Percentiles rank a stretch among this genome's conserved stretches.
Conservation (phyloP, 2,329 filamentous ascomycete genomes). For the Elsinoe ampelina region DNA sequence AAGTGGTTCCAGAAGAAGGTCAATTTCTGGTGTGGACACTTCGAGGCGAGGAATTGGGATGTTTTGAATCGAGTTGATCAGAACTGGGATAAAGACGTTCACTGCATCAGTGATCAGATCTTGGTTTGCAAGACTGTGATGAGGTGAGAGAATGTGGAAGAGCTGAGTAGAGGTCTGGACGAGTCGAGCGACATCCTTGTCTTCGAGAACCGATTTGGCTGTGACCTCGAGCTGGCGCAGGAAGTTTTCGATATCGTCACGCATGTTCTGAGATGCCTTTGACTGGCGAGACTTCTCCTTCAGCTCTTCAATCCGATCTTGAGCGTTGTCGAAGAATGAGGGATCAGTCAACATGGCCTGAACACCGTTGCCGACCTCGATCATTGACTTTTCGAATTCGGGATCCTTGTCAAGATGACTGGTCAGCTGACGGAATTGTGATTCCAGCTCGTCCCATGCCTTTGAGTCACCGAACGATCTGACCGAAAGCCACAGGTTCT, state of each 20-base stretch:
- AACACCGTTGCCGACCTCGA: conserved; percentile 61
- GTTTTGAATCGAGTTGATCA: conserved; percentile 72
- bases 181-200: conserved; percentile 63
- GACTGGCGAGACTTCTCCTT: conserved; percentile 48
- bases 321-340: conserved; percentile 69
- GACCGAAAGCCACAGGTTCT: conserved; percentile 72
- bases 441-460: conserved; percentile 67
- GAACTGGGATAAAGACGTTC: conserved; percentile 69
- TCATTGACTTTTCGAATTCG: conserved; percentile 70
- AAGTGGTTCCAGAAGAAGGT: conserved; percentile 81
- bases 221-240: conserved; percentile 61
- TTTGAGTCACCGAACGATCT: conserved; percentile 66
- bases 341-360: conserved; percentile 80
- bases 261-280: conserved; percentile 56
- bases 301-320: conserved; percentile 54
- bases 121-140: conserved; percentile 53
- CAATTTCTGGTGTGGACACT: conserved; percentile 70
- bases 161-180: conserved; percentile 58
- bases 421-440: conserved; percentile 59
- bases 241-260: conserved; percentile 63
- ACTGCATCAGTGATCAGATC: conserved; percentile 67
- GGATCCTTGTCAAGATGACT: conserved; percentile 67
- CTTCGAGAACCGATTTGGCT: conserved; percentile 57
- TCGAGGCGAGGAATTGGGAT: conserved; percentile 87
- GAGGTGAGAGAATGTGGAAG: conserved; percentile 58